phyloP scores from a whole-genome alignment of 2,329 filamentous ascomycete species.

The Monascus ruber region DNA sequence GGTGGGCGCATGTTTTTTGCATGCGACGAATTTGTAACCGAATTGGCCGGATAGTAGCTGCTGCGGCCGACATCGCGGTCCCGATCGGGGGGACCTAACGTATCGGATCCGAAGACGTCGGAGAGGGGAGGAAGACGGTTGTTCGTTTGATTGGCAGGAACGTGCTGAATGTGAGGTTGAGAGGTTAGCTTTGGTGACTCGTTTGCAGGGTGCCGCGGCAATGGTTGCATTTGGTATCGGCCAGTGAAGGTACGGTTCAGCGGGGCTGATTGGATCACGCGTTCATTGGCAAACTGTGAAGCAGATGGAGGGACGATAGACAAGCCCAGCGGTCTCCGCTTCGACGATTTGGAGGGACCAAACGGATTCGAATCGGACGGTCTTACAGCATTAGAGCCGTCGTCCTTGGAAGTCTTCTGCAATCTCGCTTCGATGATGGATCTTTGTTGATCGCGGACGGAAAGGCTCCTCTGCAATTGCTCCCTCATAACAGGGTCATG shows the following conservation, averaged over 20 bases:
- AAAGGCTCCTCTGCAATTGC: conserved; percentile 86
- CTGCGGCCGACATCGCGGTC: conserved; percentile 25
- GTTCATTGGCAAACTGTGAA: conserved; percentile 81
- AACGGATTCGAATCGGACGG: conserved; percentile 39
- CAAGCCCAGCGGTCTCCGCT: conserved; percentile 61
- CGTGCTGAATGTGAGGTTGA: conserved; percentile 82
- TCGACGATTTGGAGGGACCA: conserved; percentile 21
- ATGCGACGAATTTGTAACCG: conserved; percentile 52
- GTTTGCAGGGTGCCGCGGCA: conserved; percentile 67
- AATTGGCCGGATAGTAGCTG: conserved; percentile 42
- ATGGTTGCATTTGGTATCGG: conserved; percentile 63
- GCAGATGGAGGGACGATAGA: conserved; percentile 93
- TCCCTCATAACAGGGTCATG: conserved; percentile 95
- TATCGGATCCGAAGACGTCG: conserved; percentile 78
- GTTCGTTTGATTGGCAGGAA: conserved; percentile 75
- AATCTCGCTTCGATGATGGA: conserved; percentile 87
- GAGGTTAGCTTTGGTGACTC: conserved; percentile 72
- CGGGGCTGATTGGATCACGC: conserved; percentile 92
- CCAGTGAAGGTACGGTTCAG: conserved; percentile 93
- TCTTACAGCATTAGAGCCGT: conserved; percentile 50
- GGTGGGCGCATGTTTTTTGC: conserved; percentile 56
- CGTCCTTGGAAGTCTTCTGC: conserved; percentile 76
- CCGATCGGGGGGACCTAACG: conserved; percentile 41
- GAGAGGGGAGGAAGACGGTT: conserved; percentile 89
- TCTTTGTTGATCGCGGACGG: conserved; percentile 84